phyloP scores from a whole-genome alignment of 805 yeast genomes.

The Ogataea methylovora region DNA sequence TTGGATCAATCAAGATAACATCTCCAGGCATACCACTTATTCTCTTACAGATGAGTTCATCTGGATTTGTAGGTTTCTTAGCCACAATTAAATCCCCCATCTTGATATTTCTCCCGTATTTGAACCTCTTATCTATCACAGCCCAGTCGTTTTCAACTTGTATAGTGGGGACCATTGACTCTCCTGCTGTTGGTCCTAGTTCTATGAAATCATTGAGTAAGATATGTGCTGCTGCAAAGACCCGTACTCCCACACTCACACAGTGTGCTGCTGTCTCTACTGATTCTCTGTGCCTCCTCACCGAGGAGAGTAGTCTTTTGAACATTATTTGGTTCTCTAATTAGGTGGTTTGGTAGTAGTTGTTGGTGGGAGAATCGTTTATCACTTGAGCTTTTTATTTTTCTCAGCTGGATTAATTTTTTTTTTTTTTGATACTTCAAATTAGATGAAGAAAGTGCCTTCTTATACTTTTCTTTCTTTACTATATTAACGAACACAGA shows the following conservation, averaged over 20 bases:
- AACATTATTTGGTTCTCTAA: no score
- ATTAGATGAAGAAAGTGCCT: no score
- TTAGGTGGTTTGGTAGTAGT: no score
- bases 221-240: constrained; percentile 62
- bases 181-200: constrained; percentile 68
- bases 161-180: constrained; percentile 91
- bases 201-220: constrained; percentile 17
- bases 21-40: constrained; percentile 97
- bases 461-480: not conserved
- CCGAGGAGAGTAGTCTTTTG: not conserved
- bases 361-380: no score
- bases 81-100: constrained; percentile 90
- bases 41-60: constrained; percentile 82
- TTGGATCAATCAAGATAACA: constrained; percentile 72
- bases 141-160: constrained; percentile 71
- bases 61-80: constrained; percentile 82
- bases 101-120: constrained; percentile 55
- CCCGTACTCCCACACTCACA: constrained; percentile 26
- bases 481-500: not conserved
- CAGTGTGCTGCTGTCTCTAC: not conserved
- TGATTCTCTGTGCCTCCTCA: not conserved
- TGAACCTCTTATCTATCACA: constrained; percentile 58
- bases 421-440: no score
- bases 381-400: no score
- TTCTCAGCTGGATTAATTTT: no score